Conservation (phyloP, 176 grass and related monocot species). For the Avena sativa region DNA sequence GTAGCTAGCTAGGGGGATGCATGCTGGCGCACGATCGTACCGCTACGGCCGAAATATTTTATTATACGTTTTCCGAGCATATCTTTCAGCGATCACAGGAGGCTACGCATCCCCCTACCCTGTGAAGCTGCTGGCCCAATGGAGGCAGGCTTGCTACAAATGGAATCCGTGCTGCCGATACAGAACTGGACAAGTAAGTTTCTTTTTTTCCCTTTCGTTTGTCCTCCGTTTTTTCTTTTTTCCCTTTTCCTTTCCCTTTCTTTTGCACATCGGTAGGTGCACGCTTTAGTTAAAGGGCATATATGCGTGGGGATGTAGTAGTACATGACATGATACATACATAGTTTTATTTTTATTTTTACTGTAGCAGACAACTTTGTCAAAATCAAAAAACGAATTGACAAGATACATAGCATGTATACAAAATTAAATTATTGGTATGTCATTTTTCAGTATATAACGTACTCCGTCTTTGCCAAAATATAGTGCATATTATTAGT, state of each 20-base stretch:
- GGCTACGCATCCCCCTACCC: constrained; percentile 33
- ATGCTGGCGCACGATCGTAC: constrained; percentile 30
- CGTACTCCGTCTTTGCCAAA: too few relatives aligned
- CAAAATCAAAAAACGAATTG: neutral
- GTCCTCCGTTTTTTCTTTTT: neutral
- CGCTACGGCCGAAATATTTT: constrained; percentile 45
- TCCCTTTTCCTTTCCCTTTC: neutral
- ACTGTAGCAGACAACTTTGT: constrained; percentile 2
- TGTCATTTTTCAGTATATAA: too few relatives aligned
- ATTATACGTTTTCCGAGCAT: constrained; percentile 50
- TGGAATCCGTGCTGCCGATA: constrained; percentile 49
- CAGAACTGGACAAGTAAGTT: constrained; percentile 26
- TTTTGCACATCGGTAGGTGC: neutral
- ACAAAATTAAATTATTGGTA: too few relatives aligned
- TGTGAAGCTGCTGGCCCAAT: constrained; percentile 52
- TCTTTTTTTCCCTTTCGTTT: neutral
- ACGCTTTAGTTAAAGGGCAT: neutral
- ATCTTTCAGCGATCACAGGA: constrained; percentile 66
- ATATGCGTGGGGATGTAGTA: neutral
- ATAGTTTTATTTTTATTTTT: neutral
- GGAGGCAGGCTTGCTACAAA: constrained; percentile 62
- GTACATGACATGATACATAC: neutral
- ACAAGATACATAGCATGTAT: neutral
- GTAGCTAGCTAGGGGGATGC: neutral
- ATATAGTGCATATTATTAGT: too few relatives aligned